Evolutionary conservation across 73 alveolate species (phyloP), one percentile per base, ranked within the genome.

Genomic region (Paramecium sonneborni): DNA sequence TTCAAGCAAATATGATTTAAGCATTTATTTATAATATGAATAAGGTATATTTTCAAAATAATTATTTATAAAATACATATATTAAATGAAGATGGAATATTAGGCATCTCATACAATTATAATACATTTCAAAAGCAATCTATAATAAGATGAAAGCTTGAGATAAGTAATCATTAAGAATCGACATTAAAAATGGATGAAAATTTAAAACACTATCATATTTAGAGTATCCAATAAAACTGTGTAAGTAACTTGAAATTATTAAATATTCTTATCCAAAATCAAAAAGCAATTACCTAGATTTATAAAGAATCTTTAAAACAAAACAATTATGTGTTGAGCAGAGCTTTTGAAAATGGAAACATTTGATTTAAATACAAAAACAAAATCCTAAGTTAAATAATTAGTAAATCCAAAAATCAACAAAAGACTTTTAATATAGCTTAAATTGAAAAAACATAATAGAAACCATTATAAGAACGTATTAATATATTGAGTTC

Each of bases 271-370:
- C 94, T 97, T 23, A 48, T 97, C 56, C 55, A 95, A 38, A 98
- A 98, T 94, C 94, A 97, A 18, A 95, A 96, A 69, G 98, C 95
- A 38, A 98, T 98, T 62, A 96, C 98, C 12, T 98, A 96, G 93
- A 98, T 97, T 69, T 97, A 96, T 92, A 98, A 98, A 92, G 96
- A 96, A 95, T 99, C 99, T 41, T 99, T 96, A 85, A 96, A 97
- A 93, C 74, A 72, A n/a, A n/a, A n/a, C 14, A 92, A 96, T 26
- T 93, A 90, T 94, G 97, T 98, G 28, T 89, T 97, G 26, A 92
- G 94, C 26, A 89, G 95, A 10, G 99, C 99, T 46, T 92, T 97
- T 93, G 99, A 97, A 48, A 88, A 96, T 38, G 92, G 95, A n/a
- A 97, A 97, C 92, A 96, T 96, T 94, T 92, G 99, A 91, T 95